Base-by-base conservation (phyloP, 805 yeast species). In the Wickerhamomyces queroliae region DNA sequence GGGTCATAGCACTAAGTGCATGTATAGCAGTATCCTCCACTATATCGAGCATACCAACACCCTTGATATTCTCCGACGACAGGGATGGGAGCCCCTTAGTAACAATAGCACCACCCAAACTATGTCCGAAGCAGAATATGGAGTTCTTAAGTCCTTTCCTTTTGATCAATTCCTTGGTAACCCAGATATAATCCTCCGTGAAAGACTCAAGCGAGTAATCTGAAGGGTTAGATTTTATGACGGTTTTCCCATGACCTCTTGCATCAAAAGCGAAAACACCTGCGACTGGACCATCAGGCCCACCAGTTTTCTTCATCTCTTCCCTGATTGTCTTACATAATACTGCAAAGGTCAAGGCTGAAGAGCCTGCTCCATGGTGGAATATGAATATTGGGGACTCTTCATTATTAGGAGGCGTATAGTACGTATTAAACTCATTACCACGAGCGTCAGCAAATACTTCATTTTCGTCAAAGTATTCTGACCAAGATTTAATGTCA, bases 281-380 rank as follows among this genome's bases (percentile, higher is more conserved):
- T 5, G 84, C 79, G 16, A 52, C 62, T 2, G 65, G 57, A 3
- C 63, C 58, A 8, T 49, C 42, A 34, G 33, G 50, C 31, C 36
- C 56, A 44, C 29, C 36, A 25, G 45, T 42, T 2, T 35, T 32
- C 5, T 37, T 34, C 41, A 61, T 53, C 18, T 52, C 53, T 12
- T 41, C 41, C 7, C 49, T 50, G 16, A 76, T 46, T 9, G 55
- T 52, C 34, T 52, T 58, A 1, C 74, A 60, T 19, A 87, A 50
- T 20, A 65, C 56, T 1, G 86, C 84, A 64, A 85, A 93, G 1
- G 96, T 72, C 62, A 86, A 64, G 0, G 83, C 88, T 2, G 86
- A 76, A 1, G 97, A 89, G 0, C 98, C 99, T 1, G 96, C 97
- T 2, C 99, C 99, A 59, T 93, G 99, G 47, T 87, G 93, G 48